Evolutionary conservation across 2,329 filamentous ascomycete genomes (phyloP), one percentile per base, ranked within the genome.

Genomic region (Xylariaceae sp.): DNA sequence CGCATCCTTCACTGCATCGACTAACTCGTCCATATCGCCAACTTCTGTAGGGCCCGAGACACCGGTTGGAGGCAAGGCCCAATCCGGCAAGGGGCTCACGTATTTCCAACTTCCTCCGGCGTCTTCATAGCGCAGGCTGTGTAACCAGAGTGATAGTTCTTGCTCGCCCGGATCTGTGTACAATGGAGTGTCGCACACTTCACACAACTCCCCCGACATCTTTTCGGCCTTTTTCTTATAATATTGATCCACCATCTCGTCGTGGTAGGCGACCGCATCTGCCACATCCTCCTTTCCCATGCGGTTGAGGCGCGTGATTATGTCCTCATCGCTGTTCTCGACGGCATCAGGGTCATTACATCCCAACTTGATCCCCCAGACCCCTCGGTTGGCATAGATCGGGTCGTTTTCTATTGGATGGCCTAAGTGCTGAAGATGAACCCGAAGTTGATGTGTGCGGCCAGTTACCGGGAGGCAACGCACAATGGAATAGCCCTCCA

Each of bases 331-430:
- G 40, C 87, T 84, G 51, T 90, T 87, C 22, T 81, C 80, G 17
- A 78, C 78, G 3, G 81, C 84, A 45, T 93, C 87, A 13, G 77
- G 74, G 56, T 87, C 83, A 50, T 80, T 75, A 48, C 72, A 81
- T 14, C 90, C 94, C 0, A 99, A 82, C 10, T 86, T 80, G 1
- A 86, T 77, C 0, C 94, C 94, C 78, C 96, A 99, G 11, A 99
- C 94, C 51, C 86, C 85, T 66, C 90, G 86, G 67, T 99, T 99
- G 63, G 90, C 91, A 70, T 99, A 99, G 62, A 99, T 97, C 7
- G 94, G 94, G 66, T 99, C 94, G 69, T 99, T 99, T 58, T 90
- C 86, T 61, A 99, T 97, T 1, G 94, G 94, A 66, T 97, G 89
- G 1, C 94, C 94, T 3, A 99, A 77, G 69, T 90, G 96, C 67